Base-by-base conservation (phyloP, 2,329 filamentous ascomycete genomes). In the Aspergillus oerlinghausenensis region DNA sequence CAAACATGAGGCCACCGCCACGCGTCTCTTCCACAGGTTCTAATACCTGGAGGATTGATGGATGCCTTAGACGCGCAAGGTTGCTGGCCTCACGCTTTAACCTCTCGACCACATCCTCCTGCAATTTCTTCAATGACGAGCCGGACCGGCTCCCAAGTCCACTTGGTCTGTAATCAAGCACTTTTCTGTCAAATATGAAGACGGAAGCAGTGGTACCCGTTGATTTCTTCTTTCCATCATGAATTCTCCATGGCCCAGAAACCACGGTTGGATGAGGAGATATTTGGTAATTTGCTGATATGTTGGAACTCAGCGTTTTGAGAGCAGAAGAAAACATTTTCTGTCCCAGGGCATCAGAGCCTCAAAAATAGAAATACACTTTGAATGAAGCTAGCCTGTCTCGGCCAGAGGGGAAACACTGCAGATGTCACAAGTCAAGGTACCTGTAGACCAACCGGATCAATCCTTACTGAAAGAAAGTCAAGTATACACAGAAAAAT, bases 11-110 rank as follows among this genome's bases (percentile, higher is more conserved):
- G 1, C 93, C 92, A 3, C 94, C 93, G 66, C 84, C 90, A 57
- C 94, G 83, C 11, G 90, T 97, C 62, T 99, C 94, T 73, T 99
- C 94, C 6, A 97, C 90, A 0, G 94, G 94, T 73, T 99, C 94
- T 48, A 92, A 88, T 38, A 99, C 82, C 71, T 99, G 94, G 49
- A 99, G 81, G 53, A 99, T 86, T 63, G 89, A 95, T 1, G 94
- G 94, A 71, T 99, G 94, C 26, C 94, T 85, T 62, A 99, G 78
- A 59, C 91, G 87, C 45, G 94, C 92, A 40, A 99, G 82, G 60
- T 88, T 92, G 59, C 90, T 90, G 1, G 92, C 94, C 74, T 97
- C 94, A 70, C 92, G 92, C 77, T 91, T 96, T 65, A 99, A 74
- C 55, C 92, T 83, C 70, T 97, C 93, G 49, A 97, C 81, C 2